Evolutionary conservation across 2,329 filamentous ascomycete genomes (phyloP).

Genomic region (Myotisia sp.): DNA sequence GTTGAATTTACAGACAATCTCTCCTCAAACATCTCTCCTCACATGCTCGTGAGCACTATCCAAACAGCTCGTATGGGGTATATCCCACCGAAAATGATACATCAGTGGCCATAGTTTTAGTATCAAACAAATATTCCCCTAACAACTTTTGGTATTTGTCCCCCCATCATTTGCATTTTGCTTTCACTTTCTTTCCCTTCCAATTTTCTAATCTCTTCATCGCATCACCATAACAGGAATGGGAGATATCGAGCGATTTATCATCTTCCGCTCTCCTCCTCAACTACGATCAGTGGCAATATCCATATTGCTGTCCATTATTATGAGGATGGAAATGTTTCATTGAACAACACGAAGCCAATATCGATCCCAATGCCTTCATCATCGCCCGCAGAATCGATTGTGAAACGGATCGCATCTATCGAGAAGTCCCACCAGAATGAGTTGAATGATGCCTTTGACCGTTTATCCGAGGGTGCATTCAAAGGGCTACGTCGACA

Average conservation of each 20-base stretch:
- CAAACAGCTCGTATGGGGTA: constrained; percentile 63
- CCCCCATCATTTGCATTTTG: too few species aligned
- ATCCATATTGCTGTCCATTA: constrained; percentile 96
- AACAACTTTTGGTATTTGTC: constrained; percentile 77
- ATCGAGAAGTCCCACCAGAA: constrained; percentile 91
- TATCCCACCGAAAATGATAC: constrained; percentile 66
- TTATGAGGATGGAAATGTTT: constrained; percentile 97
- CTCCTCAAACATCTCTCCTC: constrained; percentile 60
- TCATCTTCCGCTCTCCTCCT: constrained; percentile 55
- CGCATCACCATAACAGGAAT: constrained; percentile 54
- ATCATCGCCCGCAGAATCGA: constrained; percentile 50
- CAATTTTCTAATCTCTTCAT: neutral
- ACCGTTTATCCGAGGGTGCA: constrained; percentile 74
- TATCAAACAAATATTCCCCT: constrained; percentile 93
- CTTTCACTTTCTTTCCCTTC: too few species aligned
- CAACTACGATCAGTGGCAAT: constrained; percentile 51
- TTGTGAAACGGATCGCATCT: constrained; percentile 62
- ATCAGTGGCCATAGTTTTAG: constrained; percentile 65
- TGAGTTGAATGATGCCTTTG: constrained; percentile 83
- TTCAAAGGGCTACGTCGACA: constrained; percentile 90
- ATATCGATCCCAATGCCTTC: constrained; percentile 48
- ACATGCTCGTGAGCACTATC: constrained; percentile 81
- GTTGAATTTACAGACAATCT: constrained; percentile 49
- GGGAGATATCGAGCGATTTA: constrained; percentile 91
- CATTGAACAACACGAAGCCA: constrained; percentile 75